Base-by-base conservation (phyloP, 148 eudicot genomes). In the Camellia lanceoleosa region DNA sequence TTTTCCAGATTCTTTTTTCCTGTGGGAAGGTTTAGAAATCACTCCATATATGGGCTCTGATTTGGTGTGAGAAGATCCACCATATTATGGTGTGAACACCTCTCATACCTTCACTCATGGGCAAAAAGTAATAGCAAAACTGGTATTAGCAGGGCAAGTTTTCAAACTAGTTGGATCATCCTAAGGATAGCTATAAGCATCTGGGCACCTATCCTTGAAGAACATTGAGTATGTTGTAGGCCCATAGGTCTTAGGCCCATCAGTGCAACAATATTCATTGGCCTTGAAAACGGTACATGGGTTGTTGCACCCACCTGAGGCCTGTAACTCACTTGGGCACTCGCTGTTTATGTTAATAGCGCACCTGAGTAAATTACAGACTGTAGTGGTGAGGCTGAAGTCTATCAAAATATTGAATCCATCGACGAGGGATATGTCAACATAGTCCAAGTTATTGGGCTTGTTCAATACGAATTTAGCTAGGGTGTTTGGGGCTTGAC, bases 361-460 rank as follows among this genome's bases (percentile, higher is more conserved):
- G 62, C 90, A 89, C 6, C 61, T 61, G 3, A 81, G 30, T 74
- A 5, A 74, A 10, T 81, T 82, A 81, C 88, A 85, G 5, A 78
- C 83, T 19, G 77, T 82, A 0, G 82, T 52, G 16, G 71, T 68
- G 5, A 88, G 89, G 23, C 77, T 19, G 54, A 87, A 84, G 51
- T 75, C 75, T 76, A 85, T 79, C 1, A 88, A 88, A 52, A 87
- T 83, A 46, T 90, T 90, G 74, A 88, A 90, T 67, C 89, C 91
- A 23, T 88, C 87, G 1, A 87, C 67, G 1, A 90, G 80, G 0
- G 89, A 88, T 55, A 90, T 84, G 61, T 88, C 89, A 38, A 88
- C 84, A 74, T 83, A 88, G 77, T 88, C 92, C 46, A 60, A 54
- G 73, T 76, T 76, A 11, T 47, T 63, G n/a, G 23, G 51, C 46